A percentile compares a stretch with the other conserved stretches of the same genome.
These are phyloP conservation scores for Boletus fagicola DNA, from an alignment of 768 basidiomycete species.

Conservation along the genomic window DNA sequence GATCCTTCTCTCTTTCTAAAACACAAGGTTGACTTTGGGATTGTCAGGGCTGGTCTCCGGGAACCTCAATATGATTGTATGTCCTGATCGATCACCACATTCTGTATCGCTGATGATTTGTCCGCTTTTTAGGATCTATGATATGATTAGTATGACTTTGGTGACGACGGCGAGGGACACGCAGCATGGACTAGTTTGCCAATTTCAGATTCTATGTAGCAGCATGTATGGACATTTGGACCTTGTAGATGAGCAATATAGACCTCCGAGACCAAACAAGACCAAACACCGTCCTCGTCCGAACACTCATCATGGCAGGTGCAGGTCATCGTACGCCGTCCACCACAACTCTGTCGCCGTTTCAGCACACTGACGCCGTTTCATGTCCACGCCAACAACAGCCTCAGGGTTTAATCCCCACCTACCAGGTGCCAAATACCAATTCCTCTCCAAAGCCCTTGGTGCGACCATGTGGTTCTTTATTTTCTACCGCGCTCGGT, in stretches of 20 bases:
- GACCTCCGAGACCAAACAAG: constrained; percentile 19
- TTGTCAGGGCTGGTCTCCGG: constrained; percentile 68
- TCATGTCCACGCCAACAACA: constrained; percentile 20
- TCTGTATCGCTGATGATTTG: neutral
- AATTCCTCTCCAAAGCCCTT: constrained; percentile 77
- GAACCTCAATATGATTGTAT: constrained; percentile 76
- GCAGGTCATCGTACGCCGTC: constrained; percentile 28
- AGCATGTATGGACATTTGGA: neutral
- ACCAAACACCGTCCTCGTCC: constrained; percentile 23
- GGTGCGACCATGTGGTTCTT: constrained; percentile 99
- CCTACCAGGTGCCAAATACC: constrained; percentile 72
- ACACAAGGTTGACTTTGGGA: neutral
- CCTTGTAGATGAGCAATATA: neutral
- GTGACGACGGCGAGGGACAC: neutral
- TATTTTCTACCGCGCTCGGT: constrained; percentile 95
- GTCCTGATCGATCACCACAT: neutral
- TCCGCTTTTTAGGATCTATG: constrained; percentile 8
- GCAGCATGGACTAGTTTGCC: neutral
- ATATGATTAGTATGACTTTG: neutral
- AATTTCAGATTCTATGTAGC: neutral
- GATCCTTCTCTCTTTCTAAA: neutral
- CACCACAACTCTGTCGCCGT: neutral
- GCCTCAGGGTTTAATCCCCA: constrained; percentile 87
- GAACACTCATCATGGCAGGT: constrained; percentile 36
- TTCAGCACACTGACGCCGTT: constrained; percentile 2